phyloP scores from a whole-genome alignment of 768 basidiomycete genomes.

The Cubamyces sp. region DNA sequence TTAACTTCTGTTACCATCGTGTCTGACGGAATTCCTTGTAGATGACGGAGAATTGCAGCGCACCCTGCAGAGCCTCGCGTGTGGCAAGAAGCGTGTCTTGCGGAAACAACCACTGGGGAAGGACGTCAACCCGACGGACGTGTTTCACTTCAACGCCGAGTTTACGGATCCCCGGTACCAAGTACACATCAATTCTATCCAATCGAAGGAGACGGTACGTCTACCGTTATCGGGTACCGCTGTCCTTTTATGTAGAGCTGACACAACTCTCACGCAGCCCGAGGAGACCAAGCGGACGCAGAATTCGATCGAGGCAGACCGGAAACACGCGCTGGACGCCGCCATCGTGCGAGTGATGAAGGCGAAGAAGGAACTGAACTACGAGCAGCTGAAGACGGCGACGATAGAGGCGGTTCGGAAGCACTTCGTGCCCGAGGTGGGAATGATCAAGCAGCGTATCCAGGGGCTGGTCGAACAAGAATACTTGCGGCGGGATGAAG shows the following conservation, averaged over 20 bases:
- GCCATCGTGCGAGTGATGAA: conserved; percentile 99
- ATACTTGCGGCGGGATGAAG: conserved; percentile 78
- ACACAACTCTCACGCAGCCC: conserved; percentile 50
- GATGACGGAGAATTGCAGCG: conserved; percentile 76
- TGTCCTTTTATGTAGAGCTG: not conserved
- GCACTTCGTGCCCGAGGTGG: conserved; percentile 86
- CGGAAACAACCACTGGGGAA: conserved; percentile 77
- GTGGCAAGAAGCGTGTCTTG: conserved; percentile 88
- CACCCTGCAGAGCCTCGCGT: conserved; percentile 90
- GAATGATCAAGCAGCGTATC: conserved; percentile 84
- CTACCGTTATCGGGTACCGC: not conserved
- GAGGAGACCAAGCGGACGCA: conserved; percentile 89
- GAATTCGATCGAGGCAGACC: conserved; percentile 82
- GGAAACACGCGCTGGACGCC: conserved; percentile 85
- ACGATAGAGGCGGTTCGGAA: conserved; percentile 87
- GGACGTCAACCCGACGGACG: conserved; percentile 76
- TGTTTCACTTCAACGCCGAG: conserved; percentile 79
- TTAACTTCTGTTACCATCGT: conserved; percentile 4
- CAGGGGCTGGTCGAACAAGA: conserved; percentile 83
- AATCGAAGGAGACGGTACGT: conserved; percentile 87
- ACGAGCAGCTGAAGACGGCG: conserved; percentile 78
- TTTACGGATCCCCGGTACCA: conserved; percentile 80
- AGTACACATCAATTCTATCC: conserved; percentile 95
- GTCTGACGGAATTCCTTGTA: conserved; percentile 40
- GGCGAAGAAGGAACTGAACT: conserved; percentile 79